phyloP scores from a whole-genome alignment of 192 early-diverging fungal genomes.

The Coemansia sp. region DNA sequence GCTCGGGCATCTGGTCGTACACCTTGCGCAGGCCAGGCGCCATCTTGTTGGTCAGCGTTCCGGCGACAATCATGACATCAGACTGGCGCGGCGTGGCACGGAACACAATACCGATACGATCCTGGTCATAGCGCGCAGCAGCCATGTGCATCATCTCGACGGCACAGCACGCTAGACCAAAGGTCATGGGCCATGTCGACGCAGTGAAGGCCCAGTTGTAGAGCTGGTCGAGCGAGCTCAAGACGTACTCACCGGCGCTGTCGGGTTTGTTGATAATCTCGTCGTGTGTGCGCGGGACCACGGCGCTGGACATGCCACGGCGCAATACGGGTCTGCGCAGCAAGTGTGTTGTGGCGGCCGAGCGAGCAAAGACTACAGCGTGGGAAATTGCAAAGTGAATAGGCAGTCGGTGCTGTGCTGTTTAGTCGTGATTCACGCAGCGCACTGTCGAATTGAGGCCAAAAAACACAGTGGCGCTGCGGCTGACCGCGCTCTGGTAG shows the following conservation, averaged over 20 bases:
- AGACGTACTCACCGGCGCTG: slow-evolving; percentile 65
- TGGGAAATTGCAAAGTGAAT: too few species aligned
- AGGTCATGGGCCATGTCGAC: slow-evolving; percentile 89
- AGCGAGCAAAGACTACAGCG: slow-evolving; percentile 28
- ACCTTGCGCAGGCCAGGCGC: slow-evolving; percentile 81
- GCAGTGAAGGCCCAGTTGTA: slow-evolving; percentile 91
- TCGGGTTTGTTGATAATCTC: slow-evolving; percentile 49
- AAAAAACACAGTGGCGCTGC: too few species aligned
- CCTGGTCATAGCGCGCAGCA: slow-evolving; percentile 94
- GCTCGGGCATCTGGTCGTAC: slow-evolving; percentile 87
- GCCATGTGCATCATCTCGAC: slow-evolving; percentile 99
- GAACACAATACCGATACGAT: slow-evolving; percentile 96
- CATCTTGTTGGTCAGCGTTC: slow-evolving; percentile 99
- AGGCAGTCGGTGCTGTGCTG: too few species aligned
- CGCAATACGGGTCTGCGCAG: neutral
- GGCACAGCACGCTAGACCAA: slow-evolving; percentile 93
- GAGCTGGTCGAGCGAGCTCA: slow-evolving; percentile 88
- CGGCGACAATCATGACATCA: slow-evolving; percentile 99
- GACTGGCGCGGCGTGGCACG: slow-evolving; percentile 95
- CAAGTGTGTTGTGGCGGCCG: slow-evolving; percentile 1
- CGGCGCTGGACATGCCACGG: slow-evolving; percentile 36
- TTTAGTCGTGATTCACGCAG: too few species aligned
- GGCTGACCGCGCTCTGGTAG: too few species aligned
- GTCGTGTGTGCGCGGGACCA: slow-evolving; percentile 47
- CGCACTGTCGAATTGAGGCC: too few species aligned